A percentile compares a stretch with the other conserved stretches of the same genome.
These are phyloP conservation scores for Teratosphaeria nubilosa DNA, from an alignment of 2,329 filamentous ascomycete species.

Conservation along the genomic window DNA sequence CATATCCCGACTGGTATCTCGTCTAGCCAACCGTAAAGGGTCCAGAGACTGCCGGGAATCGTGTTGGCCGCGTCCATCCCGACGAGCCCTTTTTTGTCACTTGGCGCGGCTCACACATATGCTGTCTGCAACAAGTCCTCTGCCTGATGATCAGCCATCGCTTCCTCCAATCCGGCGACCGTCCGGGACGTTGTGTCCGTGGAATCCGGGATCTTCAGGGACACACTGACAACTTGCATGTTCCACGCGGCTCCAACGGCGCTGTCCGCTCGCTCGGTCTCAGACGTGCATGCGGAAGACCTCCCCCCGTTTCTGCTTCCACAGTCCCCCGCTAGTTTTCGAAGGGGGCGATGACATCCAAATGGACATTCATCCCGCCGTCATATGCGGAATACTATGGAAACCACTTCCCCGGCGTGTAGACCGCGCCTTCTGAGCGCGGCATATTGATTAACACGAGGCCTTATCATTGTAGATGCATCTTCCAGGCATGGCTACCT, in stretches of 20 bases:
- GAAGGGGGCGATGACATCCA: background rate
- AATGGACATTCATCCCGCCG: background rate
- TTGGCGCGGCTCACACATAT: background rate
- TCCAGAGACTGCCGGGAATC: slow-evolving; percentile 21
- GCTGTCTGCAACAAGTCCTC: background rate
- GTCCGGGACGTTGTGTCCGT: too few relatives aligned
- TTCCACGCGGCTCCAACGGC: background rate
- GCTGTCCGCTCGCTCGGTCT: background rate
- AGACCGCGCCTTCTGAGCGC: too few relatives aligned
- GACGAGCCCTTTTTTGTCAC: background rate
- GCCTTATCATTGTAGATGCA: background rate
- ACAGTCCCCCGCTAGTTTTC: background rate
- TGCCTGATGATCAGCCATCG: background rate
- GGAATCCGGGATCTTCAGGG: background rate
- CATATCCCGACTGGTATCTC: slow-evolving; percentile 15
- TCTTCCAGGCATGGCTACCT: background rate
- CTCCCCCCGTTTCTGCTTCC: background rate
- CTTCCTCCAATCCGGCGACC: background rate
- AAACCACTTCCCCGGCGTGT: too few relatives aligned
- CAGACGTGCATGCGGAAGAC: background rate
- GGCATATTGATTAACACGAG: too few relatives aligned
- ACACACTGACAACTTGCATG: background rate
- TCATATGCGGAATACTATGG: background rate
- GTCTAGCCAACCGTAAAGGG: slow-evolving; percentile 15
- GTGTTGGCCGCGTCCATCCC: slow-evolving; percentile 23